Base-by-base conservation (phyloP, 2,329 filamentous ascomycete genomes). In the Venturia effusa region DNA sequence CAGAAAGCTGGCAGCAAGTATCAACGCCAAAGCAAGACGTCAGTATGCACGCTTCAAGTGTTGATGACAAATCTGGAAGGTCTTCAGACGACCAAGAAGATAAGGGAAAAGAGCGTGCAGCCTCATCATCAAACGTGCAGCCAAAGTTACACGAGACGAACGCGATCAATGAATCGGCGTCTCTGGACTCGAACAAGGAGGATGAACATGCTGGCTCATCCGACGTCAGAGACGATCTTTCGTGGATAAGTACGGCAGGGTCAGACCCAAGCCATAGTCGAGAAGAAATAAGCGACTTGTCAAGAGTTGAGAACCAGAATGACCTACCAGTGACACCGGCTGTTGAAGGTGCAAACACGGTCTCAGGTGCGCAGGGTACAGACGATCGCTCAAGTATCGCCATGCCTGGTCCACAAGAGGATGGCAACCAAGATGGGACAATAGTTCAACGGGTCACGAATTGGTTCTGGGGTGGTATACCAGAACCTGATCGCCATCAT, bases 401-500 rank as follows among this genome's bases (percentile, higher is more conserved):
- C 10, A 24, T 51, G 10, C 22, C 17, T 22, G 10, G 10, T 62
- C 37, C 61, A 1, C 15, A 30, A 48, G 27, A 62, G 3, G 61
- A 24, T 24, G n/a, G n/a, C 17, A 1, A 32, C 24, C 22, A 8
- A 13, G 13, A 60, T 22, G 17, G 24, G 30, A 37, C 61, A 57
- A 1, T 64, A 4, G 13, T 74, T 6, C 72, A 78, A 40, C 69
- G 70, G 22, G 63, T 77, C 1, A 67, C 75, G 24, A 74, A 81
- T 60, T 81, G 77, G 78, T 75, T 81, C 65, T 81, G 78, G 74
- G 78, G 75, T 11, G 79, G 79, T 62, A 74, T 80, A 24, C 62
- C 40, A 24, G 34, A 40, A 13, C 24, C 27, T 54, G 61, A 40
- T 30, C 30, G 45, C 34, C 39, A 34, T 7, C 66, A 67, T n/a